These are phyloP conservation scores for Pyrus pyrifolia DNA, from an alignment of 306 rosid genomes.

Conservation along the genomic window DNA sequence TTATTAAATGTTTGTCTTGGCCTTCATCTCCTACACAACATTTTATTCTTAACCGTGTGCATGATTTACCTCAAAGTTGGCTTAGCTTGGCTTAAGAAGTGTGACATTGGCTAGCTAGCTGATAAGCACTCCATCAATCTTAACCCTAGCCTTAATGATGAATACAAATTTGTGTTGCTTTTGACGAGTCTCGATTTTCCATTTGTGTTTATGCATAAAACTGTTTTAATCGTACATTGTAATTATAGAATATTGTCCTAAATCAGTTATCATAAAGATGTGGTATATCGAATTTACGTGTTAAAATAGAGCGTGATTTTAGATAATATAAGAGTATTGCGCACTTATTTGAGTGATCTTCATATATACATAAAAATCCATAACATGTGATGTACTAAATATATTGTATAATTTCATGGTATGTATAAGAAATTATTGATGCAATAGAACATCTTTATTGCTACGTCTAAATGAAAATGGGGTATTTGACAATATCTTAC, in stretches of 20 bases:
- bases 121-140: background rate
- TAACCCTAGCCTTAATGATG: background rate
- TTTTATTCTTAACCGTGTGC: conserved; percentile 18
- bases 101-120: background rate
- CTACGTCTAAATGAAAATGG: no score
- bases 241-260: no score
- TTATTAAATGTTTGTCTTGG: conserved; percentile 24
- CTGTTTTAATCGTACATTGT: no score
- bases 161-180: background rate
- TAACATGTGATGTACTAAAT: background rate
- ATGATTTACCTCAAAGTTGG: conserved; percentile 12
- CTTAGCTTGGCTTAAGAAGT: background rate
- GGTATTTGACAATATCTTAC: no score
- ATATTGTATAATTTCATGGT: background rate
- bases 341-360: no score
- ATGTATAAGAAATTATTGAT: background rate
- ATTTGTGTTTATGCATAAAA: no score
- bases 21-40: conserved; percentile 13
- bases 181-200: no score
- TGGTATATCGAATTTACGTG: no score
- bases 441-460: no score
- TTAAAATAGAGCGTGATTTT: no score
- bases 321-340: no score
- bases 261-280: no score
- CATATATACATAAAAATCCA: background rate